phyloP scores from a whole-genome alignment of 2,329 filamentous ascomycete species.

The Orbilia oligospora region DNA sequence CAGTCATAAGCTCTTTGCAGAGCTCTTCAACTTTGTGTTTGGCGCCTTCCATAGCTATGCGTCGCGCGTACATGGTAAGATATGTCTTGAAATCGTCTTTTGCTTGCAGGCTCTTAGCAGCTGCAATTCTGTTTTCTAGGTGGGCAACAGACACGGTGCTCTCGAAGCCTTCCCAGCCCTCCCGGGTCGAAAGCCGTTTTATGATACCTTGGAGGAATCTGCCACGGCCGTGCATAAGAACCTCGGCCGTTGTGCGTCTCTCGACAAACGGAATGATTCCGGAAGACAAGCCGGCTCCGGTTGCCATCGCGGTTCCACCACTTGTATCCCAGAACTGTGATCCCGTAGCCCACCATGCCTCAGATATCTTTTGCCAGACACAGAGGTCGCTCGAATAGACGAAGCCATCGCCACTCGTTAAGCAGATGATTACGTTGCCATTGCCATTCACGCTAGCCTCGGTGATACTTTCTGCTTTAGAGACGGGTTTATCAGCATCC shows the following conservation, averaged over 20 bases:
- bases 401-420: constrained; percentile 95
- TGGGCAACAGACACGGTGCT: constrained; percentile 92
- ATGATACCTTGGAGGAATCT: constrained; percentile 92
- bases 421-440: constrained; percentile 87
- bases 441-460: constrained; percentile 91
- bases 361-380: constrained; percentile 94
- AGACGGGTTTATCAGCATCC: constrained; percentile 75
- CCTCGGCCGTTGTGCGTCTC: constrained; percentile 93
- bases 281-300: constrained; percentile 77
- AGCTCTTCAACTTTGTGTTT: constrained; percentile 93
- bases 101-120: constrained; percentile 84
- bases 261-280: constrained; percentile 95
- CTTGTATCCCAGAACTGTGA: constrained; percentile 97
- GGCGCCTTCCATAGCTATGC: constrained; percentile 89
- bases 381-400: constrained; percentile 88
- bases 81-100: constrained; percentile 95
- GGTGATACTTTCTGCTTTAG: constrained; percentile 81
- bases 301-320: constrained; percentile 77
- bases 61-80: constrained; percentile 97
- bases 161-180: constrained; percentile 93
- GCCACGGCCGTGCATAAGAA: constrained; percentile 89
- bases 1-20: constrained; percentile 83
- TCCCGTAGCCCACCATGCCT: constrained; percentile 97
- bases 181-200: constrained; percentile 86
- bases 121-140: constrained; percentile 93